Percentiles rank a stretch among this genome's conserved stretches.
Conservation (phyloP, 2,329 filamentous ascomycete species). For the Arthroderma sp. region DNA sequence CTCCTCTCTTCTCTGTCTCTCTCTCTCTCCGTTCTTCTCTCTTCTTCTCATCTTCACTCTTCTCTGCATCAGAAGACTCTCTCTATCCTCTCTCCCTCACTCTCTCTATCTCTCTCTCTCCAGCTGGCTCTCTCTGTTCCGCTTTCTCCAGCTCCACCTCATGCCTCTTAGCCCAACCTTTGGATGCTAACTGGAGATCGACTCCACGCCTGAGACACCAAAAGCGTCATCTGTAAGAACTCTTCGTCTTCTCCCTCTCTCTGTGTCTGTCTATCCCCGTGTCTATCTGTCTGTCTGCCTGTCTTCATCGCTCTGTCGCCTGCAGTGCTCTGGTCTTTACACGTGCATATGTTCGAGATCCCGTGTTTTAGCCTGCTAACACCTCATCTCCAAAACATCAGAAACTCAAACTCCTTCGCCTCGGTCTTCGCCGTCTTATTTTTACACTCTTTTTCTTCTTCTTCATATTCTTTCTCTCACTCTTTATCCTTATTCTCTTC, state of each 20-base stretch:
- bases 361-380: no score
- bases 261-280: constrained; percentile 2
- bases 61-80: constrained; percentile 4
- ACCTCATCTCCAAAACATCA: no score
- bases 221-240: no score
- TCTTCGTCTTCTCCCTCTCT: background rate
- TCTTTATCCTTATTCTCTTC: constrained; percentile 1
- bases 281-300: background rate
- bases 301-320: no score
- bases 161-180: no score
- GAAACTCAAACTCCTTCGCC: no score
- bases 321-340: no score
- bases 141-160: constrained; percentile 1
- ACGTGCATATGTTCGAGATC: no score
- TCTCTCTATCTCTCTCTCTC: constrained; percentile 1
- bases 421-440: no score
- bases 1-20: background rate
- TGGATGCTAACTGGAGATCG: no score
- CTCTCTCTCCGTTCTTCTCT: constrained; percentile 4
- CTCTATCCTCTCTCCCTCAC: constrained; percentile 4
- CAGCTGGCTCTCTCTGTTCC: background rate
- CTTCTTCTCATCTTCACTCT: constrained; percentile 5
- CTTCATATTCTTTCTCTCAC: background rate
- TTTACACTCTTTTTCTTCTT: background rate
- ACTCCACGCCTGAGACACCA: no score